Base-by-base conservation (phyloP, 1,284 basidiomycete species). In the Trichosporon sp. region DNA sequence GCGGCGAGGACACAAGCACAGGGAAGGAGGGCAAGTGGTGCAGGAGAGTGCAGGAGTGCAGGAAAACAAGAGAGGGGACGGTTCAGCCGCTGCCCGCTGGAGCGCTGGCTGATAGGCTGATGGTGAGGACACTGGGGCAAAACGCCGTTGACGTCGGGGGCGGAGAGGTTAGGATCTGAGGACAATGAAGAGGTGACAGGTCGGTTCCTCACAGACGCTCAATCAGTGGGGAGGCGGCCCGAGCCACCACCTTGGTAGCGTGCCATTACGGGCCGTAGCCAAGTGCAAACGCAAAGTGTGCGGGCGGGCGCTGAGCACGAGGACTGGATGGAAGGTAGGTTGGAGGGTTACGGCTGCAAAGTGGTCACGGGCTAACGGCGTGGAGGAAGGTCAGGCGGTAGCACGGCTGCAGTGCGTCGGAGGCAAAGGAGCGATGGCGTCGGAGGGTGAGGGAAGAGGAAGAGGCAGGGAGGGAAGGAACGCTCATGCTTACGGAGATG, bases 71-170 rank as follows among this genome's bases (percentile, higher is more conserved):
- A 54, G n/a, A 29, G 49, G n/a, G 25, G 25, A 16, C 25, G 31
- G 25, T 27, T 27, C 25, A 27, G 25, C 49, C 27, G 49, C 11
- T 16, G 34, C 4, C 4, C 34, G 34, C 49, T 54, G 49, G 40
- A 44, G 40, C 49, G 49, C 49, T 29, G 49, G 49, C 49, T 54
- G 49, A 54, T 54, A 54, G 49, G 49, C 49, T 54, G 49, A 27
- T 29, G 25, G 25, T 29, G 49, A 27, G 49, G 25, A 54, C 49
- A 21, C 49, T 31, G 49, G 25, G 25, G 49, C 49, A 29, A 52
- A 54, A 29, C 49, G 49, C 49, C 49, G 14, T 54, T 29, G 49
- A 54, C 49, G 49, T 54, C 49, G 49, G 19, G 29, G 49, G 49
- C 49, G 49, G 49, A 16, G 14, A n/a, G 16, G 25, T 3, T 3